Base-by-base conservation (phyloP, 495 filamentous ascomycete genomes). In the Amniculicola lignicola region DNA sequence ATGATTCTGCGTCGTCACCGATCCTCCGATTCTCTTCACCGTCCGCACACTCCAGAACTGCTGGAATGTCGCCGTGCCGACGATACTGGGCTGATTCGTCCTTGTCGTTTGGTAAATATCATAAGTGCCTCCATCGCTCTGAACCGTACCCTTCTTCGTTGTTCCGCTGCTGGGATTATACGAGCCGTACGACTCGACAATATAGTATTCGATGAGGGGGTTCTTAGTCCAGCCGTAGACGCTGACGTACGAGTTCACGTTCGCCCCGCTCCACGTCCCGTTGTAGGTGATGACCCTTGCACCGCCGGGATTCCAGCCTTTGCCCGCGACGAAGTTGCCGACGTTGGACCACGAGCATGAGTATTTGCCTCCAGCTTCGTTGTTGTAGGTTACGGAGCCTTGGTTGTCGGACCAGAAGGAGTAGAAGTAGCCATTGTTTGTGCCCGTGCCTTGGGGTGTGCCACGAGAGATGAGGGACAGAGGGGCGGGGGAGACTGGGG, bases 141-240 rank as follows among this genome's bases (percentile, higher is more conserved):
- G 67, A 38, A 86, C 69, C 18, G 72, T 78, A 41, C 83, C 84
- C 60, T 76, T 76, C 65, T 74, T 72, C 0, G 64, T 66, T 18
- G 72, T 72, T 21, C 70, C 77, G 27, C 62, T 70, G 35, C 69
- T 74, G 22, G 80, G 80, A 72, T 82, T 77, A 74, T 81, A 82
- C 38, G 67, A 69, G 51, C 79, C 78, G 66, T 70, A 81, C 23
- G 67, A 61, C 66, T 82, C 79, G 51, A 81, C 72, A 47, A 83
- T 71, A 71, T 83, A 82, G 76, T 82, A 82, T 69, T 83, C 80
- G 68, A 81, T 66, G 38, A 80, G 77, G 16, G 80, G 80, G 69
- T 70, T 74, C 7, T 54, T 63, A 27, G 78, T 81, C 80, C 80
- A 83, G 42, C 80, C 80, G 72, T 83, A 83, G 44, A 83, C 70